A percentile compares a stretch with the other conserved stretches of the same genome.
Evolutionary conservation across 2,329 filamentous ascomycete genomes (phyloP).

Genomic region (Trichoderma sp.): DNA sequence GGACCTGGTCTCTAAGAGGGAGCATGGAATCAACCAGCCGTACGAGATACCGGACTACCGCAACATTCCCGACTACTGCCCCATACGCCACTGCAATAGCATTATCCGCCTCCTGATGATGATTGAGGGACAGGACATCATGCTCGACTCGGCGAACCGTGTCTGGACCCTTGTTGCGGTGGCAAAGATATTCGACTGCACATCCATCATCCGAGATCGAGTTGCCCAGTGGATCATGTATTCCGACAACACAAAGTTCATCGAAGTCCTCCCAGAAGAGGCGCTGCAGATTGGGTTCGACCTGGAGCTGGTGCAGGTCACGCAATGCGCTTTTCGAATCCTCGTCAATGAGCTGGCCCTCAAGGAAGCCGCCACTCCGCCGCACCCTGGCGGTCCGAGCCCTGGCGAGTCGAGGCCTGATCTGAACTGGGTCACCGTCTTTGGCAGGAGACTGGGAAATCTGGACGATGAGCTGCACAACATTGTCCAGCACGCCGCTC

Average conservation of each 20-base stretch:
- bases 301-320: slow-evolving; percentile 48
- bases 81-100: slow-evolving; percentile 62
- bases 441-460: slow-evolving; percentile 51
- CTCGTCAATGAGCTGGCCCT: slow-evolving; percentile 66
- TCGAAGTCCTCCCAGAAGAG: slow-evolving; percentile 66
- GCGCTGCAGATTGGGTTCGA: slow-evolving; percentile 59
- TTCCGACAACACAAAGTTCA: slow-evolving; percentile 57
- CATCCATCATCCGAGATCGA: slow-evolving; percentile 48
- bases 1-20: slow-evolving; percentile 17
- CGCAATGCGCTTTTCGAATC: slow-evolving; percentile 57
- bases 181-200: slow-evolving; percentile 60
- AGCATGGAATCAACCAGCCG: slow-evolving; percentile 1
- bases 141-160: slow-evolving; percentile 65
- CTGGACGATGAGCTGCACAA: slow-evolving; percentile 59
- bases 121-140: slow-evolving; percentile 56
- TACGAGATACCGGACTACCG: slow-evolving; percentile 40
- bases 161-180: slow-evolving; percentile 68
- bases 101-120: slow-evolving; percentile 65
- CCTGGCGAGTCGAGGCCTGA: slow-evolving; percentile 5
- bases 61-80: slow-evolving; percentile 61
- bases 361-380: slow-evolving; percentile 37
- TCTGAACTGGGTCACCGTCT: slow-evolving; percentile 40
- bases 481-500: slow-evolving; percentile 60
- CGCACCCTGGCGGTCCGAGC: slow-evolving; percentile 4
- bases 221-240: slow-evolving; percentile 62